These are phyloP conservation scores for Dacryopinax primogenitus DNA, from an alignment of 768 basidiomycete genomes.

Conservation along the genomic window DNA sequence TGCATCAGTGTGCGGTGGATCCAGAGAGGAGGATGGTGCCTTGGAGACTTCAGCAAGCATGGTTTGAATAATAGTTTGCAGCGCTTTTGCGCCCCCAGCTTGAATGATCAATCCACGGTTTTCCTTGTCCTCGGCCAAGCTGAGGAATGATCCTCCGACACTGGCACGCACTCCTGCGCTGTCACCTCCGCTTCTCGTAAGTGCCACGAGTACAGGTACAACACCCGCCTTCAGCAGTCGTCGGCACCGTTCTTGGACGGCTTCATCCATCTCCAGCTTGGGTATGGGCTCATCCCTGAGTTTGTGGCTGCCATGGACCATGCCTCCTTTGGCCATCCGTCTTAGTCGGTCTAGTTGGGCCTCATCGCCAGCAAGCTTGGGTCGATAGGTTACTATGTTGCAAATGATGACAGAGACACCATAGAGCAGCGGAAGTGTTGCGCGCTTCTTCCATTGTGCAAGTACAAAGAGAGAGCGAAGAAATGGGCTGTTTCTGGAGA, in stretches of 20 bases:
- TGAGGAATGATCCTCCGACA: constrained; percentile 51
- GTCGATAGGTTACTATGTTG: constrained; percentile 61
- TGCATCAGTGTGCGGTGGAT: constrained; percentile 28
- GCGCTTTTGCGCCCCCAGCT: constrained; percentile 62
- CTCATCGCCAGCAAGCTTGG: constrained; percentile 65
- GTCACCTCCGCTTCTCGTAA: constrained; percentile 40
- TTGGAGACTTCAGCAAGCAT: constrained; percentile 14
- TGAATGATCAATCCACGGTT: constrained; percentile 66
- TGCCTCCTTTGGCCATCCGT: constrained; percentile 42
- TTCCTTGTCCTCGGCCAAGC: constrained; percentile 61
- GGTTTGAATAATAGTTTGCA: constrained; percentile 44
- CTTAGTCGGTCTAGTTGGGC: constrained; percentile 67
- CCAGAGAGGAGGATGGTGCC: background rate
- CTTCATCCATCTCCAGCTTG: constrained; percentile 49
- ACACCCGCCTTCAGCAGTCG: constrained; percentile 49
- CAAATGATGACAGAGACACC: constrained; percentile 63
- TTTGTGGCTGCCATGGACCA: constrained; percentile 13
- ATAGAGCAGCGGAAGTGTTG: constrained; percentile 44
- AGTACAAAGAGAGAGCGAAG: constrained; percentile 46
- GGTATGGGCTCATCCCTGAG: constrained; percentile 25
- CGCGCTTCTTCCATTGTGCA: constrained; percentile 15
- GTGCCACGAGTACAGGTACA: constrained; percentile 46
- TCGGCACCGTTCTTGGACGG: constrained; percentile 50
- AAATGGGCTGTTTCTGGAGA: constrained; percentile 44
- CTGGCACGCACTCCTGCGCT: constrained; percentile 49